Base-by-base conservation (phyloP, 2,329 filamentous ascomycete species). In the Microsporum audouinii region DNA sequence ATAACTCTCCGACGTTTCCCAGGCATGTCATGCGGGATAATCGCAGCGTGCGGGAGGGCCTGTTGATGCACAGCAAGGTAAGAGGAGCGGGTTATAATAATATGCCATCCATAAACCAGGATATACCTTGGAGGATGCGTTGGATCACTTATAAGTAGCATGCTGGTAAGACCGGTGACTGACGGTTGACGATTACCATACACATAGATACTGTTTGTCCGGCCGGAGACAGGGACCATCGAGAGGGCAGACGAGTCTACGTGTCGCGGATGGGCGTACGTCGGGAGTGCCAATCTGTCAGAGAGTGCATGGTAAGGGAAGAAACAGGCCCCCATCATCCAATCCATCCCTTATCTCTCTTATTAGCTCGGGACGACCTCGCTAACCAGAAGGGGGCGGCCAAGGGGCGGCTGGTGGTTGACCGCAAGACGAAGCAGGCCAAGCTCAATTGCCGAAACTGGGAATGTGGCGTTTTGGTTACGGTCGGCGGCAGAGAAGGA, bases 11-110 rank as follows among this genome's bases (percentile, higher is more conserved):
- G 1, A 82, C 77, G 0, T 97, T 97, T 68, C 92, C 92, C 2
- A 81, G 79, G 47, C 73, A 82, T 45, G 77, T 89, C 34, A 77
- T 97, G 68, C 82, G 86, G 58, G 89, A 97, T 71, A 91, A 87
- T 70, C 77, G 85, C 65, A 95, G 88, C 65, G 81, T 78, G 29
- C 80, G 91, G 39, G 66, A 75, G 2, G 88, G 89, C 0, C 71
- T 96, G 27, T 77, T 99, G 64, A 89, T 95, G 78, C 94, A 99
- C 74, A 95, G 84, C 75, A 99, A 99, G 76, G 78, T 90, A 41
- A 41, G 39, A 14, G 14, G 14, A 39, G 14, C 17, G 17, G 17
- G 17, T 23, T 39, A 39, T 39, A 39, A 39, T 8, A 38, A 41
- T 41, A 41, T 41, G 39, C 17, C 39, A 12, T 5, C 38, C 7